Percentiles rank a stretch among this genome's conserved stretches.
Conservation (phyloP, 148 eudicot species). For the Rhododendron griersonianum region DNA sequence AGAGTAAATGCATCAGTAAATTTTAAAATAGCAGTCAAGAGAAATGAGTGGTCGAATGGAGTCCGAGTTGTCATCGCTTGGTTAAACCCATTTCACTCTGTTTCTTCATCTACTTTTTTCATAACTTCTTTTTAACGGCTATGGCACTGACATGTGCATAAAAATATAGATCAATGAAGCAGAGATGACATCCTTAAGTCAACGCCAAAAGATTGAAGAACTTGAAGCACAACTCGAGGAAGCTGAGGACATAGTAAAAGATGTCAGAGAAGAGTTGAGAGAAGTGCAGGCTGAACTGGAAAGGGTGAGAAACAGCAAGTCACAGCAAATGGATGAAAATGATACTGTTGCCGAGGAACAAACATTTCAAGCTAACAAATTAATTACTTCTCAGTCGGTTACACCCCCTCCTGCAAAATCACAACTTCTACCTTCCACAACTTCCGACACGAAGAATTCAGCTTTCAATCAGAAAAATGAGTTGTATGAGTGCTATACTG, state of each 20-base stretch:
- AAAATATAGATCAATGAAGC: slow-evolving; percentile 55
- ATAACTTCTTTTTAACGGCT: not conserved
- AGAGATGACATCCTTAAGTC: slow-evolving; percentile 46
- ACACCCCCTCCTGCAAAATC: slow-evolving; percentile 11
- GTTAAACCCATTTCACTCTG: not conserved
- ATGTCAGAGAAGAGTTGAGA: slow-evolving; percentile 67
- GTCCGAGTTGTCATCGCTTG: not conserved
- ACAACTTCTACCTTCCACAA: not conserved
- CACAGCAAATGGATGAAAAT: slow-evolving; percentile 8
- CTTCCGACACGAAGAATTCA: slow-evolving; percentile 10
- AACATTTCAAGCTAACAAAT: slow-evolving; percentile 1
- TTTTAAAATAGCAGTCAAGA: not conserved
- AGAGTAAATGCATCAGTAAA: not conserved
- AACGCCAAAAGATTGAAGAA: slow-evolving; percentile 73
- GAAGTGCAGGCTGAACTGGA: slow-evolving; percentile 47
- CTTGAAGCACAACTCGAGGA: slow-evolving; percentile 97
- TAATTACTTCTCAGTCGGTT: slow-evolving; percentile 7
- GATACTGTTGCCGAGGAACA: slow-evolving; percentile 3
- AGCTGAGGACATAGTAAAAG: slow-evolving; percentile 88
- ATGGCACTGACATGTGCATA: not conserved
- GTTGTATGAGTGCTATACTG: not conserved
- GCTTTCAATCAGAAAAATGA: slow-evolving; percentile 9
- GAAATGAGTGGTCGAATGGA: not conserved
- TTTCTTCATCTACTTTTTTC: not conserved
- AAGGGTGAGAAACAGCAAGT: slow-evolving; percentile 26